These are phyloP conservation scores for Suillus occidentalis DNA, from an alignment of 768 basidiomycete genomes.

Conservation along the genomic window DNA sequence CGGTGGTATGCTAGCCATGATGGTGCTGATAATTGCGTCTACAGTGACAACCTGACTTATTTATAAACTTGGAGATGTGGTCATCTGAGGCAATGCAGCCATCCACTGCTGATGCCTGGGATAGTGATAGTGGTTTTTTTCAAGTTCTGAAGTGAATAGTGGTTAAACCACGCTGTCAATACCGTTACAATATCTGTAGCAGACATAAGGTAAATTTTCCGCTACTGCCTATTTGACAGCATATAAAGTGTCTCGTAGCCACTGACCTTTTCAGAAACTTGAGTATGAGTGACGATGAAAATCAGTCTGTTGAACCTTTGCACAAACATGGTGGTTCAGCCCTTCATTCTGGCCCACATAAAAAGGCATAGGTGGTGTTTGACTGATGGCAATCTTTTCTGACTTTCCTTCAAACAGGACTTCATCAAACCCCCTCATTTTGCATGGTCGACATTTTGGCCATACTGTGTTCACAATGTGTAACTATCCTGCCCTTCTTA, in stretches of 20 bases:
- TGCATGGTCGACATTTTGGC: slow-evolving; percentile 25
- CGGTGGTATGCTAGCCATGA: not conserved
- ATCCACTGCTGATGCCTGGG: too few species aligned
- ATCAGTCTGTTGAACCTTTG: not conserved
- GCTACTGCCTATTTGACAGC: not conserved
- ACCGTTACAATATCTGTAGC: not conserved
- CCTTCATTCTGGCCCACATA: not conserved
- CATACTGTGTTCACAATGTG: slow-evolving; percentile 20
- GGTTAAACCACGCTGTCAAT: not conserved
- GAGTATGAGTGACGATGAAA: not conserved
- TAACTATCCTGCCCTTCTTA: not conserved
- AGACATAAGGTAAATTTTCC: not conserved
- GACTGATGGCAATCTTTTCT: not conserved
- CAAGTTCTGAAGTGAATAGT: not conserved
- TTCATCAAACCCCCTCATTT: slow-evolving; percentile 17
- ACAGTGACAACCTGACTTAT: not conserved
- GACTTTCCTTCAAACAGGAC: not conserved
- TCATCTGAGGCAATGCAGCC: not conserved
- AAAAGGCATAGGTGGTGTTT: not conserved
- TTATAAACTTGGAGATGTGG: not conserved
- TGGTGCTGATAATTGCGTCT: not conserved
- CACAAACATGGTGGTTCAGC: not conserved
- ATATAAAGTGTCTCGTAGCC: not conserved
- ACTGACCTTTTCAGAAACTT: not conserved
- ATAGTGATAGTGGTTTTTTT: not conserved